Base-by-base conservation (phyloP, 2,329 filamentous ascomycete genomes). In the Diaporthe citrichinensis region DNA sequence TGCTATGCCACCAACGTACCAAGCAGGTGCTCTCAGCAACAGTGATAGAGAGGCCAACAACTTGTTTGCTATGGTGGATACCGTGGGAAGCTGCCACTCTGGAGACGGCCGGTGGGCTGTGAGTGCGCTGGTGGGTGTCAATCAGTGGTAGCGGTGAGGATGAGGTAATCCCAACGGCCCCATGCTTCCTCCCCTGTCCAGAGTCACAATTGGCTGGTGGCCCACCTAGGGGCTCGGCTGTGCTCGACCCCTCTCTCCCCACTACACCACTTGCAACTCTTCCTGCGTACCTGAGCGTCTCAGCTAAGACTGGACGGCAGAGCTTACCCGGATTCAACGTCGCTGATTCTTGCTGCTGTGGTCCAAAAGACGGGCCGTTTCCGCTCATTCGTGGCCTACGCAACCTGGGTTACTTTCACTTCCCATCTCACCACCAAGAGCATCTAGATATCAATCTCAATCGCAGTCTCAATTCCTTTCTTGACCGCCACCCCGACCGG, bases 181-280 rank as follows among this genome's bases (percentile, higher is more conserved):
- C 57, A 41, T 51, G 34, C 9, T 62, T 44, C 17, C 31, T 41
- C 57, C 57, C 39, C 4, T 53, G 57, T 31, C 25, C 17, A 14
- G 23, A 14, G 17, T 44, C 34, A 62, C 23, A 41, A 73, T 62
- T 53, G 28, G 58, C 28, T 25, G 23, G 20, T 41, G 71, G 59
- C 71, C 71, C 71, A 73, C 71, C 20, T 34, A 65, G 34, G 53
- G n/a, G 34, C 46, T 62, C n/a, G 71, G 71, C 44, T 73, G 58
- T 73, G 58, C 59, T 65, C 31, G 36, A 55, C 71, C 58, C 71
- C 71, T 62, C 69, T 51, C 65, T 62, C 59, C 44, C 59, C 59
- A 62, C 59, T 39, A 44, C 41, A 46, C 53, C 41, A 58, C 55
- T 31, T 8, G 28, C 49, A 61, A 25, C 20, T 55, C 31, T 46